Evolutionary conservation across 2,329 filamentous ascomycete genomes (phyloP), one percentile per base, ranked within the genome.

Genomic region (Thermoascus crustaceus): DNA sequence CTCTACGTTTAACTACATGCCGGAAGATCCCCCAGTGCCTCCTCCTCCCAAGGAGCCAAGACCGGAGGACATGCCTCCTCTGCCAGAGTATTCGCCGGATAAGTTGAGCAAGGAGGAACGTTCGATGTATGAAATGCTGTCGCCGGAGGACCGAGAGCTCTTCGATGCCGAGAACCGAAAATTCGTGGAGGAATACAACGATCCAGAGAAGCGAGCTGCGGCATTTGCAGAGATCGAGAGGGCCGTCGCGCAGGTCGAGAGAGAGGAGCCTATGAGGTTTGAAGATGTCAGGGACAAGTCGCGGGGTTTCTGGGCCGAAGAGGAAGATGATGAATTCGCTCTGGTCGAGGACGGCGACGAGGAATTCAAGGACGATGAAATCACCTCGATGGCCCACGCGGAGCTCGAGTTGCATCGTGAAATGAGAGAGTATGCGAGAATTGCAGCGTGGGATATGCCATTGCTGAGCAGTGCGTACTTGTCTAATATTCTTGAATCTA

Each of bases 361-460:
- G 19, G 67, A 71, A 6, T 59, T 60, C 41, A 74, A 83, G 44
- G 82, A 86, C 45, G 83, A 93, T 54, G 87, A 94, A 57, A 83
- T 98, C 40, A 82, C 83, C 40, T 77, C 77, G 34, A 72, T 86
- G 59, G 91, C 79, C 1, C 88, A 98, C 62, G 79, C 73, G 35
- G 87, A 96, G 66, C 67, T 98, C 48, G 85, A 95, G 51, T 75
- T 91, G 60, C 80, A 93, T 52, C 75, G 89, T 44, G 88, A 96
- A 62, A 73, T 89, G 57, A 76, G 91, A 68, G 79, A 94, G 53
- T 95, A 94, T 60, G 80, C 84, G 31, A 76, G 91, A 34, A 71
- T 94, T 48, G 79, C 84, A 30, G 86, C 87, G 16, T 98, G 91
- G 88, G 91, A 98, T 63, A 85, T 98, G 82, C 91, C 91, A 7